Evolutionary conservation across 306 rosid genomes (phyloP).

Genomic region (Senna tora): DNA sequence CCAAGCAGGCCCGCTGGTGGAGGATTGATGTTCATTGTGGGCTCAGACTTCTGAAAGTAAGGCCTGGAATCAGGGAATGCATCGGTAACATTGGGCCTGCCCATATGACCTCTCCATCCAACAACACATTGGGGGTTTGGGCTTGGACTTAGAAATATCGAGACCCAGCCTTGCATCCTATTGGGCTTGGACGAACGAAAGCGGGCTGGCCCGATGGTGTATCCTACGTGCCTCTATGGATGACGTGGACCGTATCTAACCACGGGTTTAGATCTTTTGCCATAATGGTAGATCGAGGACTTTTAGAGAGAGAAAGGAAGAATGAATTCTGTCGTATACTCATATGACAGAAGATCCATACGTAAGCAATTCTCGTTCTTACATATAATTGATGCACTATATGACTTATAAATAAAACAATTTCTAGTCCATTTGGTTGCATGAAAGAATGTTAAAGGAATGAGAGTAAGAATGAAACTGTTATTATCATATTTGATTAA

Average conservation of each 20-base stretch:
- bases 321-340: too few relatives aligned
- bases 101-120: conserved; percentile 89
- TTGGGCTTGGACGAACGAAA: conserved; percentile 81
- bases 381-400: too few relatives aligned
- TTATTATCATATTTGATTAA: too few relatives aligned
- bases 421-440: too few relatives aligned
- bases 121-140: conserved; percentile 75
- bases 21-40: conserved; percentile 87
- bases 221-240: conserved; percentile 94
- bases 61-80: conserved; percentile 92
- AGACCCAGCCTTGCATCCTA: conserved; percentile 86
- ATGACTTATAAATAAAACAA: too few relatives aligned
- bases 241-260: conserved; percentile 87
- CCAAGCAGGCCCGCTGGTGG: conserved; percentile 89
- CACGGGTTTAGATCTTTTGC: too few relatives aligned
- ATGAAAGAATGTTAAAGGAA: too few relatives aligned
- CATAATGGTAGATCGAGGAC: too few relatives aligned
- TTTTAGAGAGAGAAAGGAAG: too few relatives aligned
- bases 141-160: conserved; percentile 63
- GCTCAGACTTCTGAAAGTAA: conserved; percentile 83
- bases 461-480: too few relatives aligned
- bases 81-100: conserved; percentile 84
- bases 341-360: too few relatives aligned
- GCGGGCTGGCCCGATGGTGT: conserved; percentile 85
- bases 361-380: too few relatives aligned